A percentile compares a stretch with the other conserved stretches of the same genome.
phyloP scores from a whole-genome alignment of 768 basidiomycete species.

The Amanita subjunquillea region DNA sequence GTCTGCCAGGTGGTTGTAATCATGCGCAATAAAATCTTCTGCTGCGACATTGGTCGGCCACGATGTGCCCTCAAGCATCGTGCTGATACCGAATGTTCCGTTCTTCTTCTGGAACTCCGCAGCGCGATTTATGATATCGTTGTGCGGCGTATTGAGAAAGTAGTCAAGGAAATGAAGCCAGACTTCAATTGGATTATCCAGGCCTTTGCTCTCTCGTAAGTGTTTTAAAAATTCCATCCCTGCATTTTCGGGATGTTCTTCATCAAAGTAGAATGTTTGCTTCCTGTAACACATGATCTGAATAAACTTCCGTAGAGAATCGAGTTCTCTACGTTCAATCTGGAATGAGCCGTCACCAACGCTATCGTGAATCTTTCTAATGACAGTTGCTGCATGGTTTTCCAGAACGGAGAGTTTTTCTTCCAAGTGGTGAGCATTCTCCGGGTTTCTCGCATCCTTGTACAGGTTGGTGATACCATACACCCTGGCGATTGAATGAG shows the following conservation, averaged over 20 bases:
- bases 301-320: constrained; percentile 23
- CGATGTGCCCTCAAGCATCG: background rate
- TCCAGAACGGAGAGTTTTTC: constrained; percentile 18
- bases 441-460: constrained; percentile 9
- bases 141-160: constrained; percentile 21
- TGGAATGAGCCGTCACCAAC: constrained; percentile 2
- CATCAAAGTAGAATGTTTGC: constrained; percentile 18
- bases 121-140: constrained; percentile 14
- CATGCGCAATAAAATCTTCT: constrained; percentile 11
- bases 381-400: constrained; percentile 13
- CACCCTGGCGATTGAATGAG: background rate
- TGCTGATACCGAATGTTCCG: background rate
- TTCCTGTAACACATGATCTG: constrained; percentile 25
- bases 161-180: constrained; percentile 22
- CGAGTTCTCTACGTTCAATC: constrained; percentile 18
- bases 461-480: background rate
- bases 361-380: constrained; percentile 11
- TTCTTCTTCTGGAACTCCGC: constrained; percentile 10
- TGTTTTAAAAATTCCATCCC: constrained; percentile 14
- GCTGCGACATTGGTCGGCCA: background rate
- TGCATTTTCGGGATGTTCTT: constrained; percentile 14
- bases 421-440: constrained; percentile 19
- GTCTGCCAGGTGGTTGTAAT: constrained; percentile 18
- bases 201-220: constrained; percentile 12
- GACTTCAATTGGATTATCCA: constrained; percentile 13